Evolutionary conservation across 352 stramenopile genomes (phyloP).

Genomic region (Phytophthora lateralis): DNA sequence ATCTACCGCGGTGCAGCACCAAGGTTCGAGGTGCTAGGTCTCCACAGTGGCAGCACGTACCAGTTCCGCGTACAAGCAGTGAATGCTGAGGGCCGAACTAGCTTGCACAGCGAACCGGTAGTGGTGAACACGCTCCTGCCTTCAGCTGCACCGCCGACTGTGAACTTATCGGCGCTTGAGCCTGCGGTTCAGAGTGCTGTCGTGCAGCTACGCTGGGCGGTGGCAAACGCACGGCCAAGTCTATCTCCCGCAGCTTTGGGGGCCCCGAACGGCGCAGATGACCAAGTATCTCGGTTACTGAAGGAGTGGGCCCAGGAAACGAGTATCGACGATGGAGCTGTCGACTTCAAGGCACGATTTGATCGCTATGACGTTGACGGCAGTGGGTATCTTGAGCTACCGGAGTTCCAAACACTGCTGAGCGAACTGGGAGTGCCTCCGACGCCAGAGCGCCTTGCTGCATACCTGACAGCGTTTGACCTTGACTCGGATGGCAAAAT

Average conservation of each 20-base stretch:
- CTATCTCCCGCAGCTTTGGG: constrained; percentile 61
- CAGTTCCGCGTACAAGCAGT: constrained; percentile 89
- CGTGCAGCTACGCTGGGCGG: constrained; percentile 63
- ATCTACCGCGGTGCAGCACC: constrained; percentile 78
- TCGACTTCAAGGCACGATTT: constrained; percentile 80
- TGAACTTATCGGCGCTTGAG: constrained; percentile 37
- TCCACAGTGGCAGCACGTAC: constrained; percentile 85
- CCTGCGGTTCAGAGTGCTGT: constrained; percentile 22
- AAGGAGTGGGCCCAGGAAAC: constrained; percentile 88
- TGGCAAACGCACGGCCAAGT: constrained; percentile 44
- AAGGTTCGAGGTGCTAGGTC: constrained; percentile 76
- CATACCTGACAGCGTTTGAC: constrained; percentile 89
- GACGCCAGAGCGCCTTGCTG: constrained; percentile 78
- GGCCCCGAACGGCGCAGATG: constrained; percentile 46
- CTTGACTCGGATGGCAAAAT: constrained; percentile 82
- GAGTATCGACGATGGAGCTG: constrained; percentile 67
- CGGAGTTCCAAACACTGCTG: constrained; percentile 86
- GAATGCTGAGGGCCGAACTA: constrained; percentile 75
- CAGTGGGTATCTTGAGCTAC: constrained; percentile 80
- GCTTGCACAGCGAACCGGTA: constrained; percentile 70
- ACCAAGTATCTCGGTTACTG: constrained; percentile 73
- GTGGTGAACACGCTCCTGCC: constrained; percentile 88
- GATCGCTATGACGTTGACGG: constrained; percentile 75
- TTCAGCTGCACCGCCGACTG: constrained; percentile 56
- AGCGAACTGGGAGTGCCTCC: constrained; percentile 84